Evolutionary conservation across 1,139 yeast genomes (phyloP).

Genomic region (Diutina mesorugosa): DNA sequence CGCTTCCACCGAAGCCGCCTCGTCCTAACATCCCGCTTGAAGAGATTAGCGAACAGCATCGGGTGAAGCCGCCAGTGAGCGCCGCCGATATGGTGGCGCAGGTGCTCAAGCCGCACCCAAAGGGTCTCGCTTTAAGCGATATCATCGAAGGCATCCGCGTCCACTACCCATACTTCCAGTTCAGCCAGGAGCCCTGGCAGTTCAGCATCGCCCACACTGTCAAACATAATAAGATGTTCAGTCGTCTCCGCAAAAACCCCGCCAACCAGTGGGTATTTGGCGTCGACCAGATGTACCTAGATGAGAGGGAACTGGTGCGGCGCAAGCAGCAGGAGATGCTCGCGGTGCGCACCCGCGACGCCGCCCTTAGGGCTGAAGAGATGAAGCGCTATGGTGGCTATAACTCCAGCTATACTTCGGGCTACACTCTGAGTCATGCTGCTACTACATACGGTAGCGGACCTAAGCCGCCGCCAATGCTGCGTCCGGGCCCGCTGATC

Average conservation of each 20-base stretch:
- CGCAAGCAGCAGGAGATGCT: conserved; percentile 55
- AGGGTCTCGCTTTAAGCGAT: conserved; percentile 75
- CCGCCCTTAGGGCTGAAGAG: conserved; percentile 8
- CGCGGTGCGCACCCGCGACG: conserved; percentile 45
- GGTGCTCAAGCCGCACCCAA: conserved; percentile 44
- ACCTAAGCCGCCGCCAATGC: conserved; percentile 6
- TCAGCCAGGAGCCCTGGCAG: conserved; percentile 98
- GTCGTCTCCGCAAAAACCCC: conserved; percentile 58
- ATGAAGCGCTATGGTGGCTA: not conserved
- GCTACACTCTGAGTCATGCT: not conserved
- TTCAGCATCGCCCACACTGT: conserved; percentile 82
- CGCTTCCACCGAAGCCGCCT: conserved; percentile 19
- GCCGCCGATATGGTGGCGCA: conserved; percentile 71
- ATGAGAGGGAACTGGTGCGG: conserved; percentile 67
- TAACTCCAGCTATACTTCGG: not conserved
- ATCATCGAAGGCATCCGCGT: conserved; percentile 81
- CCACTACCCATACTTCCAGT: conserved; percentile 78
- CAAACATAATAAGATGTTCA: conserved; percentile 73
- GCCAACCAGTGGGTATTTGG: conserved; percentile 82
- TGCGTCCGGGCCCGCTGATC: conserved; percentile 14
- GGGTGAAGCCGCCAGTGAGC: conserved; percentile 72
- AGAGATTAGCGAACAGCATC: conserved; percentile 78
- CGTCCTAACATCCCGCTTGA: conserved; percentile 52
- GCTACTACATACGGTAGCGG: conserved; percentile 4
- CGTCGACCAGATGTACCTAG: conserved; percentile 69